phyloP scores from a whole-genome alignment of 148 eudicot genomes.

The Drosera capensis region DNA sequence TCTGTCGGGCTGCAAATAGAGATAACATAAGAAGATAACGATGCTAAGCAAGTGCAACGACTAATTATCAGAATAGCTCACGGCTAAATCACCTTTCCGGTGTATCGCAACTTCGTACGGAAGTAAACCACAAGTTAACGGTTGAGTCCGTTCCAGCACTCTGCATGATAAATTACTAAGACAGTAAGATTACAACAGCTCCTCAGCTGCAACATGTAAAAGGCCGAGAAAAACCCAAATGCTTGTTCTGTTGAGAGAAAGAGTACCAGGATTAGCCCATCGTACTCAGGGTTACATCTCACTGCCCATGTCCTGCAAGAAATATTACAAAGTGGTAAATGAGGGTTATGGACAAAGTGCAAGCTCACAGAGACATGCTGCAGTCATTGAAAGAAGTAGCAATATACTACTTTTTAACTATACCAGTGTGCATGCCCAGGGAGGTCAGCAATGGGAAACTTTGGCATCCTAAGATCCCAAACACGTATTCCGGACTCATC shows the following conservation, averaged over 20 bases:
- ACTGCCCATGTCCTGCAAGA: slow-evolving; percentile 87
- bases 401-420: slow-evolving; percentile 5
- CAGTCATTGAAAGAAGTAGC: neutral
- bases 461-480: slow-evolving; percentile 94
- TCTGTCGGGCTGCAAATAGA: slow-evolving; percentile 31
- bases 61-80: neutral
- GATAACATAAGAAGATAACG: neutral
- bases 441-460: slow-evolving; percentile 66
- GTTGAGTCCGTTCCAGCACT: slow-evolving; percentile 97
- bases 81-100: slow-evolving; percentile 39
- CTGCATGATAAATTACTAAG: slow-evolving; percentile 15
- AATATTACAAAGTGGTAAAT: slow-evolving; percentile 7
- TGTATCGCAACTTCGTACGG: slow-evolving; percentile 24
- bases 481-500: slow-evolving; percentile 94
- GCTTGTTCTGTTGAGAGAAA: slow-evolving; percentile 15
- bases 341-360: neutral
- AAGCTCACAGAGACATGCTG: neutral
- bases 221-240: neutral
- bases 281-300: slow-evolving; percentile 78
- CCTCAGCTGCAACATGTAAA: too few relatives aligned
- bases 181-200: too few relatives aligned
- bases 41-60: neutral
- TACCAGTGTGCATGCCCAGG: slow-evolving; percentile 99
- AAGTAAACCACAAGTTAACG: slow-evolving; percentile 76
- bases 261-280: slow-evolving; percentile 67